Percentiles rank a stretch among this genome's conserved stretches.
Evolutionary conservation across 2,329 filamentous ascomycete genomes (phyloP).

Genomic region (Botrytis pseudocinerea): DNA sequence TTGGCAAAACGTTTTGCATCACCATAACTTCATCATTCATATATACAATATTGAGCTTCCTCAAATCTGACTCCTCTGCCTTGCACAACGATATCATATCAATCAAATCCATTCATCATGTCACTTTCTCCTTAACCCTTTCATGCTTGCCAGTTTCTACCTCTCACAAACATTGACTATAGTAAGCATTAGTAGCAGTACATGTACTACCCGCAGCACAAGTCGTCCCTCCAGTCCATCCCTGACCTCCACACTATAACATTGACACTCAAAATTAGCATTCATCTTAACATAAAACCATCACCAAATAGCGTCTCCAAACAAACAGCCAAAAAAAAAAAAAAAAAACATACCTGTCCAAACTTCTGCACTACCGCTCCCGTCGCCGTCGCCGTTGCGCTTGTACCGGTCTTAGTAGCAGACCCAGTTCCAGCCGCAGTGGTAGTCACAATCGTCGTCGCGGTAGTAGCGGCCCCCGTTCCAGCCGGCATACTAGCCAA

Average conservation of each 20-base stretch:
- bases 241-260: slow-evolving; percentile 31
- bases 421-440: not conserved
- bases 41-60: not conserved
- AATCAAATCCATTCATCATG: not conserved
- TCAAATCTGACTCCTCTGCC: not conserved
- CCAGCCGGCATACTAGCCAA: slow-evolving; percentile 1
- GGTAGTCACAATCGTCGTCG: not conserved
- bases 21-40: not conserved
- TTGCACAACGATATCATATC: not conserved
- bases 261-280: not conserved
- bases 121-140: not conserved
- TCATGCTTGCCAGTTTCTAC: too few relatives aligned
- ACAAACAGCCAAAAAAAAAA: too few relatives aligned
- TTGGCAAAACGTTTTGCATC: not conserved
- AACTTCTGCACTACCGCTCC: slow-evolving; percentile 23
- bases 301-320: too few relatives aligned
- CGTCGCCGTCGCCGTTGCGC: not conserved
- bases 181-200: slow-evolving; percentile 29
- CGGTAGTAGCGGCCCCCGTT: not conserved
- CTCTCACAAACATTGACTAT: slow-evolving; percentile 31
- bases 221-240: slow-evolving; percentile 28
- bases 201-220: slow-evolving; percentile 31
- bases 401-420: not conserved
- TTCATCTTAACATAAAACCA: not conserved
- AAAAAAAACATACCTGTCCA: slow-evolving; percentile 24